Percentiles rank a stretch among this genome's conserved stretches.
phyloP scores from a whole-genome alignment of 2,329 filamentous ascomycete species.

The Pseudogymnoascus sp. region DNA sequence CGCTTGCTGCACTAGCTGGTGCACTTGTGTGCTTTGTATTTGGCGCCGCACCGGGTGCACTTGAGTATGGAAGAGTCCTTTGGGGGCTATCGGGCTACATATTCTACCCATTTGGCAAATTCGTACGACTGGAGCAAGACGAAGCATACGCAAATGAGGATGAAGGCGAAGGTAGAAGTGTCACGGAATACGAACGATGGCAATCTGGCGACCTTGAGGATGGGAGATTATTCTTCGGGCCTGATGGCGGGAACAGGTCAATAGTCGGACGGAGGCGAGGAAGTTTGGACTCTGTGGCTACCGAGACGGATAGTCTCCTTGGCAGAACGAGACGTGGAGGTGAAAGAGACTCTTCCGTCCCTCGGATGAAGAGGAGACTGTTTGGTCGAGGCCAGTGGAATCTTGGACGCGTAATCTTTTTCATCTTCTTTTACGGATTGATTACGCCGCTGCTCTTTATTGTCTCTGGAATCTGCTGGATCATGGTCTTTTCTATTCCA shows the following conservation, averaged over 20 bases:
- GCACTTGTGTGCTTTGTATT: conserved; percentile 74
- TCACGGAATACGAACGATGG: conserved; percentile 98
- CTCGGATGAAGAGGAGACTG: conserved; percentile 66
- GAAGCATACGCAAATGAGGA: conserved; percentile 93
- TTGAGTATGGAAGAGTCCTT: conserved; percentile 78
- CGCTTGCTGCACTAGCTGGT: conserved; percentile 64
- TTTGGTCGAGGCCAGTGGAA: conserved; percentile 97
- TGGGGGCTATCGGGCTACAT: conserved; percentile 80
- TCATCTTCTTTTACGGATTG: conserved; percentile 89
- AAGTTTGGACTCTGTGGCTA: conserved; percentile 76
- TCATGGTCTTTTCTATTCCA: conserved; percentile 94
- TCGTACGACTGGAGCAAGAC: conserved; percentile 86
- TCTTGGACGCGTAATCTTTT: conserved; percentile 88
- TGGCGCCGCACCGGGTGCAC: conserved; percentile 68
- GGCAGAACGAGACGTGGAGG: conserved; percentile 54
- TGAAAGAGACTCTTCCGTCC: conserved; percentile 34
- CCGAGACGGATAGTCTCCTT: conserved; percentile 85
- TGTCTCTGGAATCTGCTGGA: conserved; percentile 86
- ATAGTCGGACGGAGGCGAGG: conserved; percentile 79
- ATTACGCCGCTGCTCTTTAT: conserved; percentile 80
- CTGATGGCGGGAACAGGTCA: conserved; percentile 58
- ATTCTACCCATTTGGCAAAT: conserved; percentile 95
- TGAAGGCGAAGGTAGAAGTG: conserved; percentile 89
- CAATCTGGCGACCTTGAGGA: conserved; percentile 96
- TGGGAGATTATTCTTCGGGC: conserved; percentile 91